These are phyloP conservation scores for Moringa oleifera DNA, from an alignment of 345 rosid species.

Conservation along the genomic window DNA sequence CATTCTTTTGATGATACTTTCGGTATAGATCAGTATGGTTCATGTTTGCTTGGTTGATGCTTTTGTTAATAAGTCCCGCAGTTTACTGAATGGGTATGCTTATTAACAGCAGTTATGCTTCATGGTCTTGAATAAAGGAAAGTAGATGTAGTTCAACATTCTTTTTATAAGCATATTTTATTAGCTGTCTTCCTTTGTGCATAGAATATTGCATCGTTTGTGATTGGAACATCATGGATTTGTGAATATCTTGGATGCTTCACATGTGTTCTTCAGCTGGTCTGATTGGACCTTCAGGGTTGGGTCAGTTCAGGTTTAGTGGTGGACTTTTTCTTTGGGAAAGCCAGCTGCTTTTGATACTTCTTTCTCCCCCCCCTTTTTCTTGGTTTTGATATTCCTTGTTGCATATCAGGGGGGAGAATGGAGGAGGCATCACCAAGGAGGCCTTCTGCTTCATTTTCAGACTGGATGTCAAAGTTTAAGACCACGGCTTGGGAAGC, in stretches of 20 bases:
- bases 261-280: too few species aligned
- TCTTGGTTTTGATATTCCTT: background rate
- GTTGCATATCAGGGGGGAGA: conserved; percentile 15
- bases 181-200: too few species aligned
- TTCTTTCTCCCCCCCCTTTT: too few species aligned
- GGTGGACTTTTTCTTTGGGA: too few species aligned
- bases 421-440: conserved; percentile 30
- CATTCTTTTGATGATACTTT: background rate
- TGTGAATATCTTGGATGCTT: too few species aligned
- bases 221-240: too few species aligned
- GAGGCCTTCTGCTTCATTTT: conserved; percentile 23
- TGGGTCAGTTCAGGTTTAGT: too few species aligned
- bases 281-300: too few species aligned
- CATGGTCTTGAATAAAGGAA: background rate
- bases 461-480: conserved; percentile 25
- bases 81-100: background rate
- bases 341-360: too few species aligned
- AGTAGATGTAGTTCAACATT: background rate
- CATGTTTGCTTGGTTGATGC: background rate
- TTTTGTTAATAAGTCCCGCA: background rate
- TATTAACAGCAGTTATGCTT: too few species aligned
- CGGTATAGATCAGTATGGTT: background rate
- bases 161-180: background rate
- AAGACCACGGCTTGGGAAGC: conserved; percentile 35
- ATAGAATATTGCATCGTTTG: too few species aligned